Evolutionary conservation across 768 basidiomycete species (phyloP).

Genomic region (Boletus speciosus): DNA sequence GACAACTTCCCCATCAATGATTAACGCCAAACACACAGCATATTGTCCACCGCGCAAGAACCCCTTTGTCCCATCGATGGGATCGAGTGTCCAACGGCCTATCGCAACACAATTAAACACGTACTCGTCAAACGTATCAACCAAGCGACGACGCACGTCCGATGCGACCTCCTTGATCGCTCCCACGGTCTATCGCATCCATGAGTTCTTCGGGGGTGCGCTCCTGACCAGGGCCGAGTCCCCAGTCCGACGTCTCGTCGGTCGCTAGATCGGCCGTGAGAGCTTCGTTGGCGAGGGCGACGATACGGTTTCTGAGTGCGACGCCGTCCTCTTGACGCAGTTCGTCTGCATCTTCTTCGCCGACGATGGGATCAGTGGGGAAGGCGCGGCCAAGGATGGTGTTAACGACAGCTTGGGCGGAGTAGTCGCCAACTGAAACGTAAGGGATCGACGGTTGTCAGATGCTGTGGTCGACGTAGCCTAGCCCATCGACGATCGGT

Average conservation of each 20-base stretch:
- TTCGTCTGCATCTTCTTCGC: conserved; percentile 90
- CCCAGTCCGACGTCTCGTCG: conserved; percentile 68
- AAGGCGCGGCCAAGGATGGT: conserved; percentile 74
- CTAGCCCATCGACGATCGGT: neutral
- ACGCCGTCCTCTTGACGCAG: conserved; percentile 49
- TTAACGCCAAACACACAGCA: conserved; percentile 84
- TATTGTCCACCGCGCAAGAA: conserved; percentile 92
- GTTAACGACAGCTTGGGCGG: conserved; percentile 90
- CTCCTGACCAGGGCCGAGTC: conserved; percentile 58
- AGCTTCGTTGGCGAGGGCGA: conserved; percentile 79
- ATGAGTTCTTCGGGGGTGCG: conserved; percentile 60
- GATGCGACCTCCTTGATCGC: conserved; percentile 60
- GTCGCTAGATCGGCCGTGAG: conserved; percentile 49
- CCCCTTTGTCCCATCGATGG: conserved; percentile 92
- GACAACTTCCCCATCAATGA: conserved; percentile 73
- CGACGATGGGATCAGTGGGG: conserved; percentile 84
- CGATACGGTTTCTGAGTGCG: conserved; percentile 60
- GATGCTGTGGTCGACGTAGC: neutral
- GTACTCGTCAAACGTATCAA: too few relatives aligned
- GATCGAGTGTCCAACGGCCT: conserved; percentile 88
- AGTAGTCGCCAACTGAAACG: conserved; percentile 80
- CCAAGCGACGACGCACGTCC: conserved; percentile 55
- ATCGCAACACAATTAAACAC: neutral
- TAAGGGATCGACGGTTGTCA: neutral
- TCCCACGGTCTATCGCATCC: conserved; percentile 84